Conservation (phyloP, 1,284 basidiomycete species). For the Lentinus polychrous region DNA sequence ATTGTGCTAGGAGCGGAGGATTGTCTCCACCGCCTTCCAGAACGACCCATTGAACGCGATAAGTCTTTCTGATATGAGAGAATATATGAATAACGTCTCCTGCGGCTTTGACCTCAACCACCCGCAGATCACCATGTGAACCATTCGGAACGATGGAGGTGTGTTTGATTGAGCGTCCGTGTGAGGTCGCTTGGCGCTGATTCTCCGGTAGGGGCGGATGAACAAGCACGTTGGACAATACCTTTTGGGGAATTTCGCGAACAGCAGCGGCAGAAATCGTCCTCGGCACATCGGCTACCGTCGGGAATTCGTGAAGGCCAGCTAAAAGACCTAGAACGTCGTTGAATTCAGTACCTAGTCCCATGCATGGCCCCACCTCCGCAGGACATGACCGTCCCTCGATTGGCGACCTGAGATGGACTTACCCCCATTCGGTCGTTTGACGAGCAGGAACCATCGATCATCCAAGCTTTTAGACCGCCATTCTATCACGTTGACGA, state of each 20-base stretch:
- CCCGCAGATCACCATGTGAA: slow-evolving; percentile 19
- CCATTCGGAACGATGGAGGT: slow-evolving; percentile 7
- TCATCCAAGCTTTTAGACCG: slow-evolving; percentile 23
- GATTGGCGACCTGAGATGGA: slow-evolving; percentile 6
- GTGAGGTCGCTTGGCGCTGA: slow-evolving; percentile 1
- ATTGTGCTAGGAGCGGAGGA: slow-evolving; percentile 20
- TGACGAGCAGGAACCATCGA: slow-evolving; percentile 68
- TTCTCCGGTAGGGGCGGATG: slow-evolving; percentile 15
- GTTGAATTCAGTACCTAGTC: neutral
- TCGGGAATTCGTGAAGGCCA: slow-evolving; percentile 81
- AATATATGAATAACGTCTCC: slow-evolving; percentile 81
- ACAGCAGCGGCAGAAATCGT: slow-evolving; percentile 27
- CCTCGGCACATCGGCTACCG: slow-evolving; percentile 39
- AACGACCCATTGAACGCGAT: slow-evolving; percentile 71
- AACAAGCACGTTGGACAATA: slow-evolving; percentile 38
- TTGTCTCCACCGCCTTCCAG: slow-evolving; percentile 41
- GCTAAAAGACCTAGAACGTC: slow-evolving; percentile 70
- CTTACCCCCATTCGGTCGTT: slow-evolving; percentile 78
- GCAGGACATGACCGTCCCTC: neutral
- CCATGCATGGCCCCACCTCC: neutral
- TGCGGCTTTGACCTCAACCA: slow-evolving; percentile 41
- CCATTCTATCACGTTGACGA: slow-evolving; percentile 86
- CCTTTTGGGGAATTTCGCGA: slow-evolving; percentile 30
- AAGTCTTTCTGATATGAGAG: slow-evolving; percentile 88
- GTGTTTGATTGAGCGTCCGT: slow-evolving; percentile 13